phyloP scores from a whole-genome alignment of 148 eudicot genomes.

The Camellia lanceoleosa region DNA sequence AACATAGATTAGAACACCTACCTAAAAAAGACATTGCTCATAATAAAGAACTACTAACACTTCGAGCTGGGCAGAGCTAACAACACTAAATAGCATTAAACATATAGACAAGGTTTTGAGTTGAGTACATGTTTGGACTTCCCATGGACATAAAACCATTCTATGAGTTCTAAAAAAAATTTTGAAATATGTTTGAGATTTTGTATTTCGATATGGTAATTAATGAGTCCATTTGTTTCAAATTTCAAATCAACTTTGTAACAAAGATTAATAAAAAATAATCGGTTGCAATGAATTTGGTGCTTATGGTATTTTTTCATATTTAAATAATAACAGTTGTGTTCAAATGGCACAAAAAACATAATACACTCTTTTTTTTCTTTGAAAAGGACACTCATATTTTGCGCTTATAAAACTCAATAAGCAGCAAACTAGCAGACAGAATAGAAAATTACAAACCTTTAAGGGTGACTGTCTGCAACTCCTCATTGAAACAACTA shows the following conservation, averaged over 20 bases:
- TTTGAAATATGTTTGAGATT: too few species aligned
- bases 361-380: too few species aligned
- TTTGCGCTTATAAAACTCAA: background rate
- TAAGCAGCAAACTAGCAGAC: background rate
- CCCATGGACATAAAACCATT: background rate
- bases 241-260: too few species aligned
- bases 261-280: too few species aligned
- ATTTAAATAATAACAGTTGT: too few species aligned
- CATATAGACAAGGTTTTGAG: too few species aligned
- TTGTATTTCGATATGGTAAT: too few species aligned
- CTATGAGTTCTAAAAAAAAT: background rate
- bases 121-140: background rate
- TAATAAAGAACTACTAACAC: background rate
- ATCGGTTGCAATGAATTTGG: too few species aligned
- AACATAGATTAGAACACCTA: background rate
- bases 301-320: too few species aligned
- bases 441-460: conserved; percentile 36
- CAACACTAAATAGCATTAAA: background rate
- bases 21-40: background rate
- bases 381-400: too few species aligned
- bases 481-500: conserved; percentile 74
- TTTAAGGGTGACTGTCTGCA: conserved; percentile 63
- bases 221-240: too few species aligned
- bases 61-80: background rate
- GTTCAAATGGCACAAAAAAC: too few species aligned